A percentile compares a stretch with the other conserved stretches of the same genome.
These are phyloP conservation scores for Ceratocystis smalleyi DNA, from an alignment of 2,329 filamentous ascomycete genomes.

Conservation along the genomic window DNA sequence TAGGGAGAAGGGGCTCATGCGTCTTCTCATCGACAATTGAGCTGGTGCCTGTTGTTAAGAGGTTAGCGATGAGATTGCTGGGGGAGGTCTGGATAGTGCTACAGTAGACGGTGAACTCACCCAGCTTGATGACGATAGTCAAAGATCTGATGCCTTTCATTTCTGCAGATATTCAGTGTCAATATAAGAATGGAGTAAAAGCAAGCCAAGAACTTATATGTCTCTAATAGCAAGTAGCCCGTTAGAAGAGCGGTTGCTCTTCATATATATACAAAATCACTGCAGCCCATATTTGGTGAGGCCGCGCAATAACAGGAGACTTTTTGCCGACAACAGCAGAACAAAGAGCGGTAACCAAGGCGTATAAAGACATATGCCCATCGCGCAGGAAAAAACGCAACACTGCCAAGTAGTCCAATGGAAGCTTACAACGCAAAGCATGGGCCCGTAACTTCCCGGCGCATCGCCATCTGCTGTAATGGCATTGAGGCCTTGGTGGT, in stretches of 20 bases:
- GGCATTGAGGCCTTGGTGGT: background rate
- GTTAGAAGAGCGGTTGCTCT: background rate
- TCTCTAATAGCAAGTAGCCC: background rate
- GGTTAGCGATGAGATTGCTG: background rate
- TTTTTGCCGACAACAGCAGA: background rate
- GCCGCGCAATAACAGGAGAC: conserved; percentile 1
- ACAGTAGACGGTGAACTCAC: conserved; percentile 33
- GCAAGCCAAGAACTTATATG: too few relatives aligned
- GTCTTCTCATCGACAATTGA: conserved; percentile 97
- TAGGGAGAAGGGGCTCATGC: conserved; percentile 83
- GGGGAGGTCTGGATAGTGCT: background rate
- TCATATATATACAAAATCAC: background rate
- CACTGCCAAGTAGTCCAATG: background rate
- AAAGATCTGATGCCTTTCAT: conserved; percentile 54
- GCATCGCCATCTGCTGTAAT: background rate
- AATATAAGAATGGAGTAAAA: background rate
- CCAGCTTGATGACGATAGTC: conserved; percentile 75
- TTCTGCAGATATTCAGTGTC: conserved; percentile 23
- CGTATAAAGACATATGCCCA: conserved; percentile 2
- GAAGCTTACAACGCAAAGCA: background rate
- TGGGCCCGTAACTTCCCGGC: background rate
- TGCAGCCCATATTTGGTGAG: background rate
- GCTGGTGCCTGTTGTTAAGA: conserved; percentile 63
- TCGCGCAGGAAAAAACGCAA: background rate
- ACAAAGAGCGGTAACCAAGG: background rate